Conservation (phyloP, 1,284 basidiomycete species). For the Pseudozyma thailandica region DNA sequence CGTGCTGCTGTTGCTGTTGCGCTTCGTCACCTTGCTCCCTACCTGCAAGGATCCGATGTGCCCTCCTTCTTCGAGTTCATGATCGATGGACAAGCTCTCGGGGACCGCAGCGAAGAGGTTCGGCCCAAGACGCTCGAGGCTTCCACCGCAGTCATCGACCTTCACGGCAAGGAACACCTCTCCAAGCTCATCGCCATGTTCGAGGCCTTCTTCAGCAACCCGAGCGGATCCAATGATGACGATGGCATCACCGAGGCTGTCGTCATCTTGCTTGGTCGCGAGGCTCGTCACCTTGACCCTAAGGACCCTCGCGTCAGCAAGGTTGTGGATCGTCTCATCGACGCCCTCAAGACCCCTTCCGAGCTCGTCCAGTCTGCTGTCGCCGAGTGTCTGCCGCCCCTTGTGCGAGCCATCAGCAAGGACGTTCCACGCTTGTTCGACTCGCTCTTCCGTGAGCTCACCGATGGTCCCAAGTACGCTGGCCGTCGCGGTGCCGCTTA, state of each 20-base stretch:
- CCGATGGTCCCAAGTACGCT: constrained; percentile 79
- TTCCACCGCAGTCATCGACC: constrained; percentile 83
- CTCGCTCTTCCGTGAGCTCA: constrained; percentile 76
- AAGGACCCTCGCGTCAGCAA: constrained; percentile 68
- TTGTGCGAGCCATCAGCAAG: constrained; percentile 78
- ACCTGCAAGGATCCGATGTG: constrained; percentile 76
- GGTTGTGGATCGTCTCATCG: constrained; percentile 88
- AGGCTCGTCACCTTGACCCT: constrained; percentile 85
- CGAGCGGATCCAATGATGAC: constrained; percentile 37
- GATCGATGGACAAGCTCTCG: constrained; percentile 84
- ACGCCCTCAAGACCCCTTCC: constrained; percentile 90
- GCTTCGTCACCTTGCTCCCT: constrained; percentile 78
- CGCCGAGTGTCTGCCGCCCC: constrained; percentile 85
- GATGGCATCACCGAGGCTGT: constrained; percentile 84
- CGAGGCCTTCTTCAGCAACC: constrained; percentile 78
- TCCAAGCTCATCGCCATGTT: constrained; percentile 84
- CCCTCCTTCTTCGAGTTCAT: constrained; percentile 88
- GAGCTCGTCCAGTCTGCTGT: constrained; percentile 97
- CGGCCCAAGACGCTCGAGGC: constrained; percentile 87
- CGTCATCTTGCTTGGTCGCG: constrained; percentile 91
- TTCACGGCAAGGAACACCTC: constrained; percentile 80
- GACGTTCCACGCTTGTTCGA: constrained; percentile 73
- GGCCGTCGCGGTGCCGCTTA: constrained; percentile 93
- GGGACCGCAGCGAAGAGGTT: constrained; percentile 84
- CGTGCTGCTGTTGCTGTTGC: constrained; percentile 81